These are phyloP conservation scores for Solanum dulcamara DNA, from an alignment of 257 asterid genomes.

Conservation along the genomic window DNA sequence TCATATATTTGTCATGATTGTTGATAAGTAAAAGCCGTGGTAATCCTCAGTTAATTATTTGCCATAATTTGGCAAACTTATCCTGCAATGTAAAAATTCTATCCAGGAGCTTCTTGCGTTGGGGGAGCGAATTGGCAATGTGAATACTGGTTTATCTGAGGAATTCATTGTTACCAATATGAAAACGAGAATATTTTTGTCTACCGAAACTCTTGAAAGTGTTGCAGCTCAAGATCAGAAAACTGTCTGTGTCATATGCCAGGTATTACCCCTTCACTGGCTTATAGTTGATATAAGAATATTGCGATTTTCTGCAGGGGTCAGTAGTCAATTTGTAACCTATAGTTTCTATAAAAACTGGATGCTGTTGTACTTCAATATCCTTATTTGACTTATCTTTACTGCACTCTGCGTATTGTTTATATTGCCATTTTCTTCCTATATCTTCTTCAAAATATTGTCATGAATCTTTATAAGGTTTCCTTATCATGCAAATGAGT, in stretches of 20 bases:
- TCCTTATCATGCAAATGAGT: not conserved
- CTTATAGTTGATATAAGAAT: not conserved
- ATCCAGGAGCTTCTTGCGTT: conserved; percentile 77
- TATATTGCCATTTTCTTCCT: not conserved
- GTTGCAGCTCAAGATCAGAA: conserved; percentile 23
- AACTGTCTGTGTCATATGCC: conserved; percentile 61
- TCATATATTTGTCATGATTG: not conserved
- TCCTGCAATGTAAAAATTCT: not conserved
- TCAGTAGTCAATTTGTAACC: not conserved
- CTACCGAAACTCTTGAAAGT: conserved; percentile 19
- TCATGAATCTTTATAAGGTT: not conserved
- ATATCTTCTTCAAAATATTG: not conserved
- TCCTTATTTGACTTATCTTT: not conserved
- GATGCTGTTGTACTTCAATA: not conserved
- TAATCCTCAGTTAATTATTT: not conserved
- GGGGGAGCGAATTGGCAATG: conserved; percentile 79
- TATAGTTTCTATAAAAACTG: not conserved
- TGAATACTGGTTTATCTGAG: conserved; percentile 58
- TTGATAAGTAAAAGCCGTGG: not conserved
- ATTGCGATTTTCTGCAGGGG: not conserved
- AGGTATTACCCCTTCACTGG: conserved; percentile 27
- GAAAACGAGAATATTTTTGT: conserved; percentile 41
- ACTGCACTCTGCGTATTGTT: not conserved
- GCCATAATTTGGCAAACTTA: not conserved
- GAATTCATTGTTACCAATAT: conserved; percentile 31